Conservation (phyloP, 768 basidiomycete species). For the Lactarius evosmus region DNA sequence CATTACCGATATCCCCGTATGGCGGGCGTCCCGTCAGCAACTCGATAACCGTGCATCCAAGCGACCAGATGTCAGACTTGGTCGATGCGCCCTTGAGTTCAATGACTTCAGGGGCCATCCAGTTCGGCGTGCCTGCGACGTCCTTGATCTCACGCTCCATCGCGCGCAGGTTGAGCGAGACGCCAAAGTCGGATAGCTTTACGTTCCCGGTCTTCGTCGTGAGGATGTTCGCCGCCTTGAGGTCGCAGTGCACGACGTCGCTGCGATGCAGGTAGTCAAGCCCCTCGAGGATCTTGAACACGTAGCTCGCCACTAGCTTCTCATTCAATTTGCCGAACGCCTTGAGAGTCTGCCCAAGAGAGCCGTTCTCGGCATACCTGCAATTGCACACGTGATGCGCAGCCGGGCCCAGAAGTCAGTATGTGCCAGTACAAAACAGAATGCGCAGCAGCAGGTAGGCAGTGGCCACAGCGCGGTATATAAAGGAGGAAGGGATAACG, state of each 20-base stretch:
- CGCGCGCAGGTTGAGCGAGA: conserved; percentile 91
- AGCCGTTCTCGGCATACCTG: conserved; percentile 96
- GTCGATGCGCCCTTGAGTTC: conserved; percentile 91
- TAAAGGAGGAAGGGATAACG: conserved; percentile 36
- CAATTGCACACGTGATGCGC: conserved; percentile 23
- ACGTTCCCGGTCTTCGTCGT: conserved; percentile 97
- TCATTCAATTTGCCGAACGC: conserved; percentile 95
- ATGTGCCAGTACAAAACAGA: not conserved
- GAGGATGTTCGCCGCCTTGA: conserved; percentile 98
- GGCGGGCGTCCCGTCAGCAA: conserved; percentile 90
- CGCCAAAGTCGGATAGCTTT: conserved; percentile 96
- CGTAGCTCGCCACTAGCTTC: conserved; percentile 85
- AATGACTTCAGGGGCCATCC: conserved; percentile 99
- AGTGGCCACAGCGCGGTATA: conserved; percentile 12
- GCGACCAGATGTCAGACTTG: conserved; percentile 93
- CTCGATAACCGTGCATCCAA: conserved; percentile 94
- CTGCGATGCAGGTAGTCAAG: conserved; percentile 87
- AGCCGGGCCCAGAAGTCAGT: not conserved
- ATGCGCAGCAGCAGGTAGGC: not conserved
- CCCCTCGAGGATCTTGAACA: conserved; percentile 95
- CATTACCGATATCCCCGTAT: conserved; percentile 84
- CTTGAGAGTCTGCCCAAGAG: conserved; percentile 87
- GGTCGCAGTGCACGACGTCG: conserved; percentile 94
- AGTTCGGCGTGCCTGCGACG: conserved; percentile 93
- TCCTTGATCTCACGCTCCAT: conserved; percentile 83